phyloP scores from a whole-genome alignment of 2,329 filamentous ascomycete species.

The Neofusicoccum parvum region DNA sequence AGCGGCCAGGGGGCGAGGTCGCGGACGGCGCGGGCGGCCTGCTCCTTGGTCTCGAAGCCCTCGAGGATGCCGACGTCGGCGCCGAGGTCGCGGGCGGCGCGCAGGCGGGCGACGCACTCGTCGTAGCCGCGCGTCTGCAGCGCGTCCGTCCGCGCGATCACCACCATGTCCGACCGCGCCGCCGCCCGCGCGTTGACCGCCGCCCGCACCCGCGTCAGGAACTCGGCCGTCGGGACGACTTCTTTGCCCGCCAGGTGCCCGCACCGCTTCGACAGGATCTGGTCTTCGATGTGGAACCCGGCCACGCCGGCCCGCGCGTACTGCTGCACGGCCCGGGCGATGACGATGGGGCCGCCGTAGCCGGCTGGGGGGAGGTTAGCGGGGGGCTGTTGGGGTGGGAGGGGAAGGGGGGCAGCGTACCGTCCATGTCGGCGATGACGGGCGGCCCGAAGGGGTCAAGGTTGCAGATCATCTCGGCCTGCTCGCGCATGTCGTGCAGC shows the following conservation, averaged over 20 bases:
- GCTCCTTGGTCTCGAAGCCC: constrained; percentile 55
- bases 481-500: constrained; percentile 63
- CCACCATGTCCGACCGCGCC: constrained; percentile 59
- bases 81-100: constrained; percentile 55
- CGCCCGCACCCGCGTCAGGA: constrained; percentile 57
- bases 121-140: constrained; percentile 60
- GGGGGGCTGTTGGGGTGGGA: too few relatives aligned
- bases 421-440: constrained; percentile 63
- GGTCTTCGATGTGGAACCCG: constrained; percentile 64
- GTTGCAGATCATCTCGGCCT: constrained; percentile 65
- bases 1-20: constrained; percentile 55
- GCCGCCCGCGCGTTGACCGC: constrained; percentile 54
- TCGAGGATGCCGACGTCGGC: constrained; percentile 65
- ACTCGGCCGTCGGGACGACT: constrained; percentile 56
- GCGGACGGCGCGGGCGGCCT: constrained; percentile 51
- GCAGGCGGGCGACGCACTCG: constrained; percentile 55
- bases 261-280: constrained; percentile 65
- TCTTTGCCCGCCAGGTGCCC: constrained; percentile 66
- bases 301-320: constrained; percentile 61
- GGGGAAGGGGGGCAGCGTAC: neutral
- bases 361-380: neutral
- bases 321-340: constrained; percentile 46
- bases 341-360: constrained; percentile 32
- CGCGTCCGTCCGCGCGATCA: constrained; percentile 67
- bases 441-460: constrained; percentile 57